Percentiles rank a stretch among this genome's conserved stretches.
Evolutionary conservation across 805 yeast species (phyloP).

Genomic region (Pichia paraexigua): DNA sequence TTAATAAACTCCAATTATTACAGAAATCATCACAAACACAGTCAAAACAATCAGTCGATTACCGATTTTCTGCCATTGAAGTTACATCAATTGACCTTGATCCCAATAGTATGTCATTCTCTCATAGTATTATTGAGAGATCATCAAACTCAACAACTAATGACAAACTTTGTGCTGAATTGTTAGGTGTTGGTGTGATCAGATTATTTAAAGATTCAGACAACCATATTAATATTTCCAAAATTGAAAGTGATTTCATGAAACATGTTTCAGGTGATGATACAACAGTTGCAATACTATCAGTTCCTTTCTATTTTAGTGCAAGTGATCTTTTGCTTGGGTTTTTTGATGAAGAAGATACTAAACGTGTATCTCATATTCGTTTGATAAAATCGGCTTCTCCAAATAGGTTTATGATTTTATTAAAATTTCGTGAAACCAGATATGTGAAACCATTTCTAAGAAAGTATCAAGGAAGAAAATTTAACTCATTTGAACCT

Average conservation of each 20-base stretch:
- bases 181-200: slow-evolving; percentile 68
- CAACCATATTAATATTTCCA: slow-evolving; percentile 12
- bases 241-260: slow-evolving; percentile 12
- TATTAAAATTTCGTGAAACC: slow-evolving; percentile 60
- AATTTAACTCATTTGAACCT: slow-evolving; percentile 82
- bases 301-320: slow-evolving; percentile 81
- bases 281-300: slow-evolving; percentile 70
- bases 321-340: slow-evolving; percentile 71
- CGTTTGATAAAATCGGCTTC: slow-evolving; percentile 60
- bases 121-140: slow-evolving; percentile 4
- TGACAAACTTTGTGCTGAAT: slow-evolving; percentile 50
- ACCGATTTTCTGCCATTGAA: slow-evolving; percentile 30
- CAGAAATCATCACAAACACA: neutral
- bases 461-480: slow-evolving; percentile 57
- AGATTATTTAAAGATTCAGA: slow-evolving; percentile 54
- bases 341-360: slow-evolving; percentile 59
- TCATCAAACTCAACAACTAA: slow-evolving; percentile 5
- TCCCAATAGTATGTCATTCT: neutral
- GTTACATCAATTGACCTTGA: slow-evolving; percentile 26
- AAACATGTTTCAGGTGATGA: slow-evolving; percentile 37
- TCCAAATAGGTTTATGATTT: slow-evolving; percentile 64
- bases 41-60: slow-evolving; percentile 16
- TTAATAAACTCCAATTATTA: neutral
- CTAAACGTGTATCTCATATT: slow-evolving; percentile 56
- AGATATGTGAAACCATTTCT: slow-evolving; percentile 57